A percentile compares a stretch with the other conserved stretches of the same genome.
Evolutionary conservation across 2,329 filamentous ascomycete species (phyloP).

Genomic region (Ophiocordyceps polyrhachis-furcata): DNA sequence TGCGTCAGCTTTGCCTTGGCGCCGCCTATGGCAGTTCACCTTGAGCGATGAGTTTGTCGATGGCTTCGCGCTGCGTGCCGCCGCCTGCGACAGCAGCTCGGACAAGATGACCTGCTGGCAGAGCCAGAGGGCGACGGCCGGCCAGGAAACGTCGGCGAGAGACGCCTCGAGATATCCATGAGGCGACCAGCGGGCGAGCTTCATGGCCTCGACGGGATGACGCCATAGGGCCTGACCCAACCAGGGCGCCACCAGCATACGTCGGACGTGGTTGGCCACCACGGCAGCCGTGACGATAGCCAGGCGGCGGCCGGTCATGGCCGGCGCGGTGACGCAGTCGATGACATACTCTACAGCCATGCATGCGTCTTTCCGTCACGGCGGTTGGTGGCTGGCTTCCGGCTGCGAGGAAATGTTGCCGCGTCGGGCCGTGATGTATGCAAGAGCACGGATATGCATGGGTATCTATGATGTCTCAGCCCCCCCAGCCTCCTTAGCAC

Average conservation of each 20-base stretch:
- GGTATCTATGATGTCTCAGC: no score
- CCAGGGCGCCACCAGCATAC: slow-evolving; percentile 11
- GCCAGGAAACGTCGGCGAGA: slow-evolving; percentile 3
- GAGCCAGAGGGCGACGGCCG: slow-evolving; percentile 3
- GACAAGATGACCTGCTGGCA: not conserved
- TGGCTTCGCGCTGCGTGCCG: not conserved
- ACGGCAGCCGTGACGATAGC: slow-evolving; percentile 14
- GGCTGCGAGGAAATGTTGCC: not conserved
- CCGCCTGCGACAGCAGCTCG: not conserved
- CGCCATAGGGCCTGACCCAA: slow-evolving; percentile 12
- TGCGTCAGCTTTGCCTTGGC: not conserved
- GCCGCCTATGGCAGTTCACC: no score
- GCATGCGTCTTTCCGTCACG: not conserved
- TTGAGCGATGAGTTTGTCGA: no score
- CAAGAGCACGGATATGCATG: no score
- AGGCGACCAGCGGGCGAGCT: slow-evolving; percentile 16
- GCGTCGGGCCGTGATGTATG: no score
- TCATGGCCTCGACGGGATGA: slow-evolving; percentile 16
- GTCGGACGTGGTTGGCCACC: slow-evolving; percentile 19
- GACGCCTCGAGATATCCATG: slow-evolving; percentile 15
- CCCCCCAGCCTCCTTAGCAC: no score
- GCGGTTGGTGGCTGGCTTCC: not conserved
- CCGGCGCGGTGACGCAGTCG: not conserved
- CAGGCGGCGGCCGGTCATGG: not conserved
- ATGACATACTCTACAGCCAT: not conserved